Evolutionary conservation across 2,329 filamentous ascomycete genomes (phyloP), one percentile per base, ranked within the genome.

Genomic region (Xylaria digitata): DNA sequence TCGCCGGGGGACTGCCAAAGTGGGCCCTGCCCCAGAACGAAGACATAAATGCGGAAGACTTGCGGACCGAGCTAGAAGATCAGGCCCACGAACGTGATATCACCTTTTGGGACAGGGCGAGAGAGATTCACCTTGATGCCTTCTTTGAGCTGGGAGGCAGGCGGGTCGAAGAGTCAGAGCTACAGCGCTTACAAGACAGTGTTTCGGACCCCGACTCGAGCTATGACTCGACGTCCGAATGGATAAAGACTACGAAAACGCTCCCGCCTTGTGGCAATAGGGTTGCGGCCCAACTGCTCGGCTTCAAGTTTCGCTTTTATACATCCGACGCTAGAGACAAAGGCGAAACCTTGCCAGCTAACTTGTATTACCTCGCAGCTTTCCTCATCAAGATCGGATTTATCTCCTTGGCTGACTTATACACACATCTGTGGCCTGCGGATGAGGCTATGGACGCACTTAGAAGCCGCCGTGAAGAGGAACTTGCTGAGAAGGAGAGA

Each of bases 251-350:
- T 66, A 97, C 95, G 2, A 90, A 90, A 63, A 96, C 92, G 0
- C 81, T 96, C 3, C 94, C 94, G 4, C 93, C 94, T 1, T 85
- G 87, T 34, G 96, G 96, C 34, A 99, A 97, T 77, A 89, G 91
- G 49, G 93, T 96, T 66, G 96, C 96, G 0, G 96, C 96, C 34
- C 96, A 98, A 77, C 86, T 99, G 3, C 89, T 99, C 15, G 96
- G 96, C 3, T 99, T 99, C 85, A 99, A 99, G 80, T 86, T 99
- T 57, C 92, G 93, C 15, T 99, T 97, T 79, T 99, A 99, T 76
- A 92, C 93, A 46, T 96, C 93, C 0, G 84, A 90, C 32, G 89
- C 91, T 42, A 88, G 95, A 63, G 89, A 92, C 66, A 86, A 89
- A 61, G 83, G 86, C 0, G 96, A 98, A 74, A 85, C 90, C 2